phyloP scores from a whole-genome alignment of 2,329 filamentous ascomycete genomes.

The Paraconiothyrium sp. region DNA sequence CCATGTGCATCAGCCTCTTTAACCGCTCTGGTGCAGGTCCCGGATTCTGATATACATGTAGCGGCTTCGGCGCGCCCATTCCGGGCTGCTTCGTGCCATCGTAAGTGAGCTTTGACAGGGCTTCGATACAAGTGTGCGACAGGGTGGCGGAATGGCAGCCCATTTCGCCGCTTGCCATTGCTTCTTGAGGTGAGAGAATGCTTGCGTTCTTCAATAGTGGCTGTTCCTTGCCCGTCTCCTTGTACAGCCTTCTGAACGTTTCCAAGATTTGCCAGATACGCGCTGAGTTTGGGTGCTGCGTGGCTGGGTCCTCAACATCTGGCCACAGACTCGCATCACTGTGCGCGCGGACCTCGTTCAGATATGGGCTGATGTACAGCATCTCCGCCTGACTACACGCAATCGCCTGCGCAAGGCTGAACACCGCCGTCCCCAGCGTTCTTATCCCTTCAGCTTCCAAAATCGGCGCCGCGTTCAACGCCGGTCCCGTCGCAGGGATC shows the following conservation, averaged over 20 bases:
- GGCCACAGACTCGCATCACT: constrained; percentile 58
- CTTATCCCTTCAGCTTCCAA: constrained; percentile 57
- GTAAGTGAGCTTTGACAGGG: constrained; percentile 53
- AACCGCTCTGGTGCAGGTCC: constrained; percentile 47
- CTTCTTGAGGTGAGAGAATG: constrained; percentile 56
- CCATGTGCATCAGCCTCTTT: constrained; percentile 48
- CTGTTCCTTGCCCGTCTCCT: constrained; percentile 60
- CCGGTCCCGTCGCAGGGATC: constrained; percentile 61
- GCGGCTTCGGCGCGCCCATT: constrained; percentile 52
- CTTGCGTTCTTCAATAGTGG: constrained; percentile 60
- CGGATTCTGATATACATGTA: constrained; percentile 51
- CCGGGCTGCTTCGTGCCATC: constrained; percentile 52
- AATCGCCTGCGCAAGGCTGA: constrained; percentile 60
- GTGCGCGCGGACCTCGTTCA: constrained; percentile 59
- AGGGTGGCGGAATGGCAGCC: constrained; percentile 60
- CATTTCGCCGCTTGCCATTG: constrained; percentile 58
- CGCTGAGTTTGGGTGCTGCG: constrained; percentile 59
- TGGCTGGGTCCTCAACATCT: constrained; percentile 57
- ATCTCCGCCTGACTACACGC: constrained; percentile 60
- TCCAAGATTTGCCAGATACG: constrained; percentile 61
- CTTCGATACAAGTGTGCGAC: constrained; percentile 51
- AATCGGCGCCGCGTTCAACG: constrained; percentile 56
- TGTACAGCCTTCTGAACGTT: constrained; percentile 57
- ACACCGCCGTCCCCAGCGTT: constrained; percentile 60
- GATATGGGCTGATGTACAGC: constrained; percentile 62